Evolutionary conservation across 306 rosid genomes (phyloP), one percentile per base, ranked within the genome.

Genomic region (Argentina anserina): DNA sequence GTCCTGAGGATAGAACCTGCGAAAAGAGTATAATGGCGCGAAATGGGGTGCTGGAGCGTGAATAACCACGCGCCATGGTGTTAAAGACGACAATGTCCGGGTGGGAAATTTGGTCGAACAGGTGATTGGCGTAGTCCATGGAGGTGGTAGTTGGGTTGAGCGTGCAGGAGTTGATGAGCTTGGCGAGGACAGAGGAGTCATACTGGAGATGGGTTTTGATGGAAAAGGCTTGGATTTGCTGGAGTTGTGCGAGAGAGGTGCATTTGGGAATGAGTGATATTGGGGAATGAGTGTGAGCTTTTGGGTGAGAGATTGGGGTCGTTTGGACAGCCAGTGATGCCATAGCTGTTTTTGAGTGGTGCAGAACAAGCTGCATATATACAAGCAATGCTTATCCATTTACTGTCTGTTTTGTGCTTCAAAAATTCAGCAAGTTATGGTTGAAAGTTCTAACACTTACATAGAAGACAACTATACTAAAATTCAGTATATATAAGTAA

Each of bases 191-290:
- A 62, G 82, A 69, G 66, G 69, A 29, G 73, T 81, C 81, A 47
- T 81, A 58, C 11, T 88, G 91, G 70, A 83, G 81, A 46, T 90
- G 81, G 87, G 89, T 84, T 77, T 92, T 92, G 69, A 90, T 85
- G 79, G 92, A 29, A 71, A 79, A 76, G 66, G 92, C 94, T 40
- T 92, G 97, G 66, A 90, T 85, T 81, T 92, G 92, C 84, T 88
- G 86, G 43, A 92, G 83, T 59, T 88, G 81, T 45, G 71, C 76
- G 34, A 90, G 86, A 74, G 89, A 83, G 36, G 84, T 26, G 86
- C 94, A 90, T 45, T 86, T 87, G 76, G 92, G 85, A 65, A 90
- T 47, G 76, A 86, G 89, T 37, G 89, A 88, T 71, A 82, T 83
- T 13, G 87, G 84, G 33, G 72, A 36, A 28, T 65, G 42, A 20